Percentiles rank a stretch among this genome's conserved stretches.
Evolutionary conservation across 148 eudicot genomes (phyloP).

Genomic region (Vaccinium macrocarpon): DNA sequence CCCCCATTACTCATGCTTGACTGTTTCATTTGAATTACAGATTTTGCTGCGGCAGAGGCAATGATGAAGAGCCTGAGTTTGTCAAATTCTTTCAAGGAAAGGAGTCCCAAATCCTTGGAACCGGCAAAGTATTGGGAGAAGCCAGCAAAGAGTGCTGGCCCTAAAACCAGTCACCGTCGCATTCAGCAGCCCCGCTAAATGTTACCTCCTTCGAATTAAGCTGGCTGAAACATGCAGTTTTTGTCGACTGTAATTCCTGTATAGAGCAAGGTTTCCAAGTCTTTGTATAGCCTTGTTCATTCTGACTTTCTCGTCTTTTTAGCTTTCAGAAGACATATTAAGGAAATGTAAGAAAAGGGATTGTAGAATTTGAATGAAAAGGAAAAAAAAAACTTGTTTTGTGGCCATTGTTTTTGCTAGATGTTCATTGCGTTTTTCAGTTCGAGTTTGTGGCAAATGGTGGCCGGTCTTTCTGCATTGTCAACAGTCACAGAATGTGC

Average conservation of each 20-base stretch:
- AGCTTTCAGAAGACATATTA: not conserved
- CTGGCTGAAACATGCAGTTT: not conserved
- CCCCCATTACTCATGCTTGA: not conserved
- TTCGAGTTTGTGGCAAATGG: not conserved
- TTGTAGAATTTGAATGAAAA: slow-evolving; percentile 23
- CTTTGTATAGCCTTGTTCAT: slow-evolving; percentile 39
- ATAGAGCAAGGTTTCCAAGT: slow-evolving; percentile 44
- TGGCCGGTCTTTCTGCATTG: not conserved
- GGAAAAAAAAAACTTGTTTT: not conserved
- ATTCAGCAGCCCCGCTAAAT: slow-evolving; percentile 59
- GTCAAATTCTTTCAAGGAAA: slow-evolving; percentile 30
- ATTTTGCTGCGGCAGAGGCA: slow-evolving; percentile 23
- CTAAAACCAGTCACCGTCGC: slow-evolving; percentile 40
- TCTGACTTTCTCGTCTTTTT: slow-evolving; percentile 1
- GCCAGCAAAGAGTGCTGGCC: slow-evolving; percentile 44
- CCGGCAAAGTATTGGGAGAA: slow-evolving; percentile 39
- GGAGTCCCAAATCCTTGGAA: slow-evolving; percentile 32
- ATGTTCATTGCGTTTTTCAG: not conserved
- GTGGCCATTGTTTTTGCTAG: not conserved
- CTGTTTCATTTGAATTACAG: not conserved
- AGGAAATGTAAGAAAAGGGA: slow-evolving; percentile 7
- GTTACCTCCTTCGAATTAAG: slow-evolving; percentile 9
- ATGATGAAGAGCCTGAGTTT: slow-evolving; percentile 32
- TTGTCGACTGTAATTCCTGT: slow-evolving; percentile 30
- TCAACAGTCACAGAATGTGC: not conserved